Percentiles rank a stretch among this genome's conserved stretches.
phyloP scores from a whole-genome alignment of 441 rosid genomes.

The Macaranga tanarius region DNA sequence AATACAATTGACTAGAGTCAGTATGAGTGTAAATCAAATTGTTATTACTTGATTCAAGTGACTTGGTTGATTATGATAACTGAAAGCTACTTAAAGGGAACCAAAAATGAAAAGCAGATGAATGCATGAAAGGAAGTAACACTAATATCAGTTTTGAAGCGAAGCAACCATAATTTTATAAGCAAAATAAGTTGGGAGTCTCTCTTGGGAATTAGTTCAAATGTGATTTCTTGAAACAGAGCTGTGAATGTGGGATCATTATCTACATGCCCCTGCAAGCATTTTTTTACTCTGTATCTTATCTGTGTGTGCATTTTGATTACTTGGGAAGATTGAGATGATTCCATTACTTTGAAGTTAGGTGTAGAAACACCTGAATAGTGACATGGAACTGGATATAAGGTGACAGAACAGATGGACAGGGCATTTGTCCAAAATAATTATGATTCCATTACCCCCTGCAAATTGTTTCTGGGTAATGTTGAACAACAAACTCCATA shows the following conservation, averaged over 20 bases:
- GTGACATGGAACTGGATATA: no score
- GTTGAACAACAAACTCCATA: not conserved
- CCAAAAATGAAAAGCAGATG: not conserved
- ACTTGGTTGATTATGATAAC: not conserved
- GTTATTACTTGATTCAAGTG: not conserved
- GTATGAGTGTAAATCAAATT: not conserved
- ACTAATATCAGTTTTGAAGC: not conserved
- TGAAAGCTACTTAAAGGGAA: not conserved
- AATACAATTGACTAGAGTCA: not conserved
- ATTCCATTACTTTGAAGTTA: no score
- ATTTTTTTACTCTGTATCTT: no score
- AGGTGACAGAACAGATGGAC: no score
- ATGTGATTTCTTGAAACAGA: not conserved
- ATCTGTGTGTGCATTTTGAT: not conserved
- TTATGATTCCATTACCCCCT: no score
- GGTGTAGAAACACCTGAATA: no score
- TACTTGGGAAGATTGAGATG: not conserved
- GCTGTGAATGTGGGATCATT: not conserved
- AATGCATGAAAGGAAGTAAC: no score
- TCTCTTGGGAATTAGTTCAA: not conserved
- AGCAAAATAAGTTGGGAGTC: not conserved
- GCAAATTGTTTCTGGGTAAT: no score
- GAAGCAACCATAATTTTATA: not conserved
- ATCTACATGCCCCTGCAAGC: no score
- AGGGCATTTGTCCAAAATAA: no score